Conservation (phyloP, 441 rosid genomes). For the Aquilaria agallochum region DNA sequence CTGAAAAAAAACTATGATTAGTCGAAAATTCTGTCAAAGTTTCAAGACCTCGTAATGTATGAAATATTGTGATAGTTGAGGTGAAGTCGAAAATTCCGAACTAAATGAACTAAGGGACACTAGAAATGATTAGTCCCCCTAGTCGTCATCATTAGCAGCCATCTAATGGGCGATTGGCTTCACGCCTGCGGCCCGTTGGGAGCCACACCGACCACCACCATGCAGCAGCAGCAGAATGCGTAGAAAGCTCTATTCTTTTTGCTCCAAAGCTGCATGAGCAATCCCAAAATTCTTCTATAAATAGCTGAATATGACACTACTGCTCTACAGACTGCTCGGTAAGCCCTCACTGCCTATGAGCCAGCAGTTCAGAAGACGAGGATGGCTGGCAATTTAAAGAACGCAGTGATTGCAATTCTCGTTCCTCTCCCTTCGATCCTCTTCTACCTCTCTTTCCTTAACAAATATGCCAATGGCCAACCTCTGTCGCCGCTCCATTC, state of each 20-base stretch:
- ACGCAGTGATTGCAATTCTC: conserved; percentile 56
- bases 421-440: conserved; percentile 78
- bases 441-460: conserved; percentile 60
- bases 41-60: too few relatives aligned
- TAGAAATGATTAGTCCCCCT: not conserved
- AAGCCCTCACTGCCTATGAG: not conserved
- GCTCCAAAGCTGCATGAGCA: not conserved
- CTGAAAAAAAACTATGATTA: too few relatives aligned
- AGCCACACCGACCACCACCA: conserved; percentile 13
- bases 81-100: not conserved
- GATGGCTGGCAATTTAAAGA: conserved; percentile 57
- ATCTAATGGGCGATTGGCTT: not conserved
- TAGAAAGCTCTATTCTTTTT: not conserved
- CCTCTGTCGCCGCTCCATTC: conserved; percentile 37
- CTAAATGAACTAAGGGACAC: not conserved
- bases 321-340: not conserved
- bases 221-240: conserved; percentile 1
- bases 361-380: too few relatives aligned
- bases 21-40: too few relatives aligned
- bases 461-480: conserved; percentile 11
- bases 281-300: too few relatives aligned
- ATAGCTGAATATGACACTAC: not conserved
- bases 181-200: conserved; percentile 12
- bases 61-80: too few relatives aligned
- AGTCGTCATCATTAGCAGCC: conserved; percentile 9